A percentile compares a stretch with the other conserved stretches of the same genome.
These are phyloP conservation scores for Spizellomyces punctatus DNA, from an alignment of 192 early-diverging fungal genomes.

Conservation along the genomic window DNA sequence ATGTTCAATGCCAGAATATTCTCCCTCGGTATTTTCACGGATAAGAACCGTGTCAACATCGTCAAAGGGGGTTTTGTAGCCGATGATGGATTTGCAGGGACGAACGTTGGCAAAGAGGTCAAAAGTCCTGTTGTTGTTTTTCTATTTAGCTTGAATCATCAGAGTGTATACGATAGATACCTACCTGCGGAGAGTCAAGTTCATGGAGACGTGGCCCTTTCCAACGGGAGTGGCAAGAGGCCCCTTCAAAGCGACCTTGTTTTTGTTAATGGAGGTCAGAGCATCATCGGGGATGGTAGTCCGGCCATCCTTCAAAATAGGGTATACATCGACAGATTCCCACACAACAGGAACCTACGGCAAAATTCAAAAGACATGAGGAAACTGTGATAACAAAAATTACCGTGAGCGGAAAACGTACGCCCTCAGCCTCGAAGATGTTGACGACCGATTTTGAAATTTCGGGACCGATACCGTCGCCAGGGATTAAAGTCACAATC, in stretches of 20 bases:
- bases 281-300: constrained; percentile 93
- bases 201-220: constrained; percentile 98
- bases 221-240: constrained; percentile 98
- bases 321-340: constrained; percentile 95
- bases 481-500: constrained; percentile 91
- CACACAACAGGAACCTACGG: constrained; percentile 87
- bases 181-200: constrained; percentile 60
- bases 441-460: constrained; percentile 90
- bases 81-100: constrained; percentile 95
- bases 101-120: constrained; percentile 98
- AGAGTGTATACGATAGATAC: background rate
- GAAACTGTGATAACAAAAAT: no score
- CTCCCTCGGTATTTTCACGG: constrained; percentile 99
- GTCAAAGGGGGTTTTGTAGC: constrained; percentile 94
- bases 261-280: constrained; percentile 86
- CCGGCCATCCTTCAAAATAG: constrained; percentile 87
- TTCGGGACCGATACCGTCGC: constrained; percentile 98
- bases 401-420: constrained; percentile 30
- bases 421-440: constrained; percentile 89
- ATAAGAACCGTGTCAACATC: constrained; percentile 98
- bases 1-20: constrained; percentile 97
- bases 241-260: constrained; percentile 96
- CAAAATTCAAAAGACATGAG: background rate
- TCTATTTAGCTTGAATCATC: background rate
- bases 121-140: constrained; percentile 75